phyloP scores from a whole-genome alignment of 228 moss, liverwort and hornwort genomes.

The Sphagnum fallax region DNA sequence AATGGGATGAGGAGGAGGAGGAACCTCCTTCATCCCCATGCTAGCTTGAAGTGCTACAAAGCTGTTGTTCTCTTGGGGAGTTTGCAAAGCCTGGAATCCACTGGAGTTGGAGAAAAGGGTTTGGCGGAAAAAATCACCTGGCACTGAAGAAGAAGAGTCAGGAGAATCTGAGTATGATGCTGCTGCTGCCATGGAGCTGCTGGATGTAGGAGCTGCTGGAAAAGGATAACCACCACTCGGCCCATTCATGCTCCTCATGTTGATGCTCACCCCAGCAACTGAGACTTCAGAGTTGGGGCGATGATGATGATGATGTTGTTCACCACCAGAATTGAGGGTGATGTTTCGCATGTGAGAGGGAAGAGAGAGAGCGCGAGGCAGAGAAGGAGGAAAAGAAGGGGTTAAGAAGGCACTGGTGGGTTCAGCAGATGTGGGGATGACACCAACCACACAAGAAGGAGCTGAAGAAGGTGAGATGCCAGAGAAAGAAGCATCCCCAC shows the following conservation, averaged over 20 bases:
- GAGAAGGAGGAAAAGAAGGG: constrained; percentile 3
- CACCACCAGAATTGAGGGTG: not conserved
- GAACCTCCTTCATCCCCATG: constrained; percentile 13
- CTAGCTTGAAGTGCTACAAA: constrained; percentile 3
- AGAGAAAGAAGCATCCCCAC: constrained; percentile 3
- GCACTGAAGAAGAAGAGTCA: not conserved
- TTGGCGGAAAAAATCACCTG: constrained; percentile 10
- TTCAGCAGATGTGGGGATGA: not conserved
- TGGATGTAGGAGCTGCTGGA: constrained; percentile 1
- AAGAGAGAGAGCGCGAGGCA: constrained; percentile 24
- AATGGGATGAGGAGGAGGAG: not conserved
- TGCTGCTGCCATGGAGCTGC: constrained; percentile 2
- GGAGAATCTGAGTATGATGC: constrained; percentile 2
- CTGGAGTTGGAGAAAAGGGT: constrained; percentile 9
- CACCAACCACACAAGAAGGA: not conserved
- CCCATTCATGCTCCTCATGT: constrained; percentile 3
- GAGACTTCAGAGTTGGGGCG: not conserved
- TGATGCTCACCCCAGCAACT: not conserved
- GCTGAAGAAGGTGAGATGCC: constrained; percentile 10
- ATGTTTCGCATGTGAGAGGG: constrained; percentile 26
- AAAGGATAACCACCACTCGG: constrained; percentile 1
- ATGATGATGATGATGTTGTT: not conserved
- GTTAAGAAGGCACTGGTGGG: constrained; percentile 1
- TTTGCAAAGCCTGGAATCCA: not conserved
- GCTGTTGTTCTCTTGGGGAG: not conserved